These are phyloP conservation scores for Naganishia vishniacii DNA, from an alignment of 768 basidiomycete genomes.

Conservation along the genomic window DNA sequence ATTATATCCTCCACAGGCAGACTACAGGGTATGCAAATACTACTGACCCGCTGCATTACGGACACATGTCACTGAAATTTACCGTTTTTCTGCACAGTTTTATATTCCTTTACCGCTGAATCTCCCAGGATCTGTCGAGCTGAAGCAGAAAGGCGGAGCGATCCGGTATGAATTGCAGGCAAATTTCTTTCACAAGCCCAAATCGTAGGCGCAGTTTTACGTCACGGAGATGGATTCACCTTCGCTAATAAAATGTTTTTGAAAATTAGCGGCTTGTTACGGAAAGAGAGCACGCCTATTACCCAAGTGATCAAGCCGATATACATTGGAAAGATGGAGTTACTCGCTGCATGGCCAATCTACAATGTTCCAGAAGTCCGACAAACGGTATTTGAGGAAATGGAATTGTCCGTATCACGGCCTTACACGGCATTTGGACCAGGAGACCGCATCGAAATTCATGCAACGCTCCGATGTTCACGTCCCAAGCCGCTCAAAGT, in stretches of 20 bases:
- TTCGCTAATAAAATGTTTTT: background rate
- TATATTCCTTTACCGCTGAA: conserved; percentile 86
- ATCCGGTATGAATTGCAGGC: conserved; percentile 87
- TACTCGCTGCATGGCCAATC: conserved; percentile 89
- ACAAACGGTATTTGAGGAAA: conserved; percentile 53
- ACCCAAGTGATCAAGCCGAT: conserved; percentile 65
- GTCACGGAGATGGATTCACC: too few relatives aligned
- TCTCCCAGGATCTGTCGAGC: conserved; percentile 74
- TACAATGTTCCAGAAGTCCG: conserved; percentile 48
- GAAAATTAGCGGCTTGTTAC: conserved; percentile 65
- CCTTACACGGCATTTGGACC: conserved; percentile 76
- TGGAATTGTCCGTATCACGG: conserved; percentile 71
- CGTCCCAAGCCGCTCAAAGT: conserved; percentile 63
- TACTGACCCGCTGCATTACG: background rate
- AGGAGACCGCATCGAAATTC: conserved; percentile 69
- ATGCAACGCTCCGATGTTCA: conserved; percentile 68
- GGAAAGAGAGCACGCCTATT: conserved; percentile 67
- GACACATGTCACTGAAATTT: background rate
- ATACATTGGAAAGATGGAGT: conserved; percentile 85
- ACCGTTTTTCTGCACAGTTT: conserved; percentile 67
- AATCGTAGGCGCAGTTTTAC: conserved; percentile 57
- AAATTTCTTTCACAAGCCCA: conserved; percentile 76
- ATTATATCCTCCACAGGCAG: conserved; percentile 19
- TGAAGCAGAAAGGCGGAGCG: conserved; percentile 68
- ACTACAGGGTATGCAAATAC: conserved; percentile 20